A percentile compares a stretch with the other conserved stretches of the same genome.
Evolutionary conservation across 257 asterid genomes (phyloP).

Genomic region (Nicotiana undulata): DNA sequence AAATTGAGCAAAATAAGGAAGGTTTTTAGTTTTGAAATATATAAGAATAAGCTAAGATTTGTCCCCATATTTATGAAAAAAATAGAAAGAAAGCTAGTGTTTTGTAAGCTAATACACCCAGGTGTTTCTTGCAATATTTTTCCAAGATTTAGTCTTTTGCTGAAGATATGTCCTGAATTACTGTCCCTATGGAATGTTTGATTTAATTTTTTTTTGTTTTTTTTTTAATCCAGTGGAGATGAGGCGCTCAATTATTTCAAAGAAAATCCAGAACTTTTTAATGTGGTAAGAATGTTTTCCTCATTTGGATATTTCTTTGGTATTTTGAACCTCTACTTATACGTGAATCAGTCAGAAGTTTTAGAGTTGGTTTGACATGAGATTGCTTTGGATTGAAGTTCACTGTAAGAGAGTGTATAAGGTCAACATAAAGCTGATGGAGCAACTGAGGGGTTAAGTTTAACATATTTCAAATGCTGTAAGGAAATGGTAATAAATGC

Average conservation of each 20-base stretch:
- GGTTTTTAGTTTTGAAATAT: neutral
- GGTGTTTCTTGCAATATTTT: neutral
- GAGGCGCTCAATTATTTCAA: slow-evolving; percentile 74
- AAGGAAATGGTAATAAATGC: too few species aligned
- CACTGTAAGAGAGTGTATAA: neutral
- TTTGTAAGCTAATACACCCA: neutral
- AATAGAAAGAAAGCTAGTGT: neutral
- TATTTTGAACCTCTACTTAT: neutral
- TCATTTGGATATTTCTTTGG: neutral
- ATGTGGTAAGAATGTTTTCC: slow-evolving; percentile 49
- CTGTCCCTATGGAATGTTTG: too few species aligned
- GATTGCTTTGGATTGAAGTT: neutral
- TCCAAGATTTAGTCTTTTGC: neutral
- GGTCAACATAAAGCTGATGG: too few species aligned
- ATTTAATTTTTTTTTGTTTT: neutral
- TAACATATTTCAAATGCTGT: too few species aligned
- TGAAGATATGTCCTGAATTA: neutral
- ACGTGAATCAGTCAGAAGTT: neutral
- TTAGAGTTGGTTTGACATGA: neutral
- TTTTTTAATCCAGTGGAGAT: slow-evolving; percentile 49
- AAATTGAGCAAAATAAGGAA: neutral
- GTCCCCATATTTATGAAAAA: neutral
- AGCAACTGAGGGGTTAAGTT: too few species aligned
- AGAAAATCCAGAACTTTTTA: slow-evolving; percentile 72
- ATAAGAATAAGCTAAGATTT: too few species aligned